Base-by-base conservation (phyloP, 2,329 filamentous ascomycete species). In the Aquanectria penicillioides region DNA sequence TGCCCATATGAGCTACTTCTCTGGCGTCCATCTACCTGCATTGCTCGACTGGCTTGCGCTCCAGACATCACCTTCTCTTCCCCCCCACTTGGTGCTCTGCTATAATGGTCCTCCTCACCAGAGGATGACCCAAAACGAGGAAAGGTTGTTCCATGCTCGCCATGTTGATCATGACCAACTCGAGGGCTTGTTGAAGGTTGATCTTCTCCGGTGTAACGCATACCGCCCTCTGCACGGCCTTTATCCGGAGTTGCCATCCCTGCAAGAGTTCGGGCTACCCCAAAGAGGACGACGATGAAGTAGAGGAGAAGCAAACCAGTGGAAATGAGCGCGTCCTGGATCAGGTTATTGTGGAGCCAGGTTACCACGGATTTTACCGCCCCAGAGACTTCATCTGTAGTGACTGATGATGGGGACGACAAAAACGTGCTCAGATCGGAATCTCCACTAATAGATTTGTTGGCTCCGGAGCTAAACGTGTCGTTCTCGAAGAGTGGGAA, bases 381-480 rank as follows among this genome's bases (percentile, higher is more conserved):
- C 59, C 84, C 87, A 13, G 89, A 91, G 67, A 98, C 91, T 71
- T 94, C 90, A 77, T 97, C 92, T 33, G 88, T 88, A 7, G 93
- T 89, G 55, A 88, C 85, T 63, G 84, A 86, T 25, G 88, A 88
- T 0, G 93, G 89, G 59, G 89, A 86, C n/a, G 92, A 84, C 43
- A 98, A 86, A 74, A 98, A 95, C 10, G 84, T 85, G 33, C 85
- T 84, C 49, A 89, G 82, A 49, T 85, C 80, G 10, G 81, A 80
- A 65, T 90, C 86, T 51, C 84, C 85, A 6, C 78, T 73, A 57
- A 89, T 77, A 31, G 83, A 85, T 40, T 83, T 81, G 26, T 86
- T 80, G 54, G 94, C 91, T 36, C 94, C 93, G 50, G 89, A 79
- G 57, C 92, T 94, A 78, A 98, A 97, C 1, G 91, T 91, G 73